phyloP scores from a whole-genome alignment of 139 green algal genomes.

The Coelastrella sp. region DNA sequence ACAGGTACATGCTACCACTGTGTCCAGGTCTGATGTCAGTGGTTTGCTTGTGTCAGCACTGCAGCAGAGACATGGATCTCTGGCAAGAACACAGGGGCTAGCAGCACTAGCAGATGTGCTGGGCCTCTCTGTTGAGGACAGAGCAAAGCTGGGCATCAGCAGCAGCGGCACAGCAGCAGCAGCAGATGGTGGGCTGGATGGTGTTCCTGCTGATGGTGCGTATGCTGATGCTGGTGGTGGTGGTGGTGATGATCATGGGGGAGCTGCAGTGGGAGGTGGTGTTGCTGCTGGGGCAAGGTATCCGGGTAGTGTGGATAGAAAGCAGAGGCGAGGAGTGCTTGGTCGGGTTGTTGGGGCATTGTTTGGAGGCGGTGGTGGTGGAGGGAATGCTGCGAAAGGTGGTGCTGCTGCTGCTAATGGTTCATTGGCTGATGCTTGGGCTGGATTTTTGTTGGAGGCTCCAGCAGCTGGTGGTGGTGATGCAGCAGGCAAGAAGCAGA shows the following conservation, averaged over 20 bases:
- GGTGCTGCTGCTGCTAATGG: neutral
- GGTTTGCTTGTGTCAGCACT: neutral
- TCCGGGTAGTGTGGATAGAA: neutral
- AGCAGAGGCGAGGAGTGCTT: conserved; percentile 27
- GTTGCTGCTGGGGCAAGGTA: neutral
- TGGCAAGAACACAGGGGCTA: neutral
- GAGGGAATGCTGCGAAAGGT: neutral
- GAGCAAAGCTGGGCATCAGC: conserved; percentile 26
- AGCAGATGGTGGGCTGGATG: neutral
- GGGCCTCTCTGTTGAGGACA: neutral
- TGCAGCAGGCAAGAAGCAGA: neutral
- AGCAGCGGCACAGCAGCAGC: conserved; percentile 1
- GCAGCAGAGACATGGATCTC: neutral
- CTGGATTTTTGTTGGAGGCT: conserved; percentile 27
- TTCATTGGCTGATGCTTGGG: conserved; percentile 33
- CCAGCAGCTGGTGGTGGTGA: neutral
- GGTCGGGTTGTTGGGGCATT: conserved; percentile 39
- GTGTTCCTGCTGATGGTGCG: neutral
- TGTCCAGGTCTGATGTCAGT: neutral
- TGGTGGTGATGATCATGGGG: neutral
- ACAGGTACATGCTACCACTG: conserved; percentile 14
- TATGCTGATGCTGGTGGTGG: neutral
- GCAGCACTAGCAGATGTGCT: conserved; percentile 21
- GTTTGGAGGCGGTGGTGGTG: conserved; percentile 26
- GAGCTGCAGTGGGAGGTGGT: neutral